Conservation (phyloP, 1,284 basidiomycete species). For the Exsudoporus floridanus region DNA sequence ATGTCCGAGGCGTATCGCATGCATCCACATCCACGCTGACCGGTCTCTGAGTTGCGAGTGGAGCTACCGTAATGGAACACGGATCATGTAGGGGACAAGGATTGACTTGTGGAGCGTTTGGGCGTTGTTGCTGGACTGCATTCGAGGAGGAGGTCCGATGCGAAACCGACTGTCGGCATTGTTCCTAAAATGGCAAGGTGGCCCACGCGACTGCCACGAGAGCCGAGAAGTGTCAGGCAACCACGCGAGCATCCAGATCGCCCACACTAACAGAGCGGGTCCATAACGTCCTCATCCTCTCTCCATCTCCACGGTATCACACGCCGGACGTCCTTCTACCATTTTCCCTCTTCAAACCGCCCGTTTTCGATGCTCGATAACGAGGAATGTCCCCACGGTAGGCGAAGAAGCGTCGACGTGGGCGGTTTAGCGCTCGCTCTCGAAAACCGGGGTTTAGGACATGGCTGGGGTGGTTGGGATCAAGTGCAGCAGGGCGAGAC, state of each 20-base stretch:
- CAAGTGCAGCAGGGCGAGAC: conserved; percentile 53
- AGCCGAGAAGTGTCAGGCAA: conserved; percentile 37
- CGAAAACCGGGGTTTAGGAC: conserved; percentile 57
- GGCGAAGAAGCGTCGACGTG: conserved; percentile 79
- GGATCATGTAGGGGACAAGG: neutral
- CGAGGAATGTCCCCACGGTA: conserved; percentile 32
- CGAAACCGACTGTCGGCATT: conserved; percentile 22
- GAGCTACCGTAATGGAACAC: neutral
- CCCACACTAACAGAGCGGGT: conserved; percentile 20
- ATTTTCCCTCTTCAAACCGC: neutral
- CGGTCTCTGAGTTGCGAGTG: neutral
- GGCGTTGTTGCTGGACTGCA: neutral
- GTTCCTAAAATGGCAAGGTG: conserved; percentile 24
- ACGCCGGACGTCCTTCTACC: neutral
- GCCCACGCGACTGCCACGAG: conserved; percentile 38
- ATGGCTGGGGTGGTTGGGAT: conserved; percentile 73
- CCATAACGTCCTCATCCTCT: conserved; percentile 8
- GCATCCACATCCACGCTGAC: neutral
- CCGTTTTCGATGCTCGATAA: conserved; percentile 27
- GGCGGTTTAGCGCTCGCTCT: conserved; percentile 81
- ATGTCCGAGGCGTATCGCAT: neutral
- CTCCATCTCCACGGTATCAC: neutral
- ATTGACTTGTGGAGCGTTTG: neutral
- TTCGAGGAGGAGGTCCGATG: neutral
- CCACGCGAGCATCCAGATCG: conserved; percentile 41